Percentiles rank a stretch among this genome's conserved stretches.
These are phyloP conservation scores for Corinectria fuckeliana DNA, from an alignment of 2,329 filamentous ascomycete genomes.

Conservation along the genomic window DNA sequence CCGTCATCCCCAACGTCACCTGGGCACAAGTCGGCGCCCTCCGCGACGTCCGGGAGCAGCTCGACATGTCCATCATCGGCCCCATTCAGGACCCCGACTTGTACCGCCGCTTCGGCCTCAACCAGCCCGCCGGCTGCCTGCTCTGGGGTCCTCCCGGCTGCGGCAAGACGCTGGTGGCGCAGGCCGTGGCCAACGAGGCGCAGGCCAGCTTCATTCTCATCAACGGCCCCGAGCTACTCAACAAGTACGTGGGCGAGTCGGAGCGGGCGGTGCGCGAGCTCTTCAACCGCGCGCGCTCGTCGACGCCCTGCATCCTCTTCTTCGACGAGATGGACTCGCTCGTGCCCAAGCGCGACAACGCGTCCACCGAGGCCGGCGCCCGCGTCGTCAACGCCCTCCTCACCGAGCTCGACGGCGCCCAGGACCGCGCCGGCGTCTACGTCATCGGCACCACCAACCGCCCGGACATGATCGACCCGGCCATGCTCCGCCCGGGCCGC, in stretches of 20 bases:
- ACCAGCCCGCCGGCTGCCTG: conserved; percentile 82
- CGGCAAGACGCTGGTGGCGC: conserved; percentile 94
- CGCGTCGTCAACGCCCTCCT: conserved; percentile 95
- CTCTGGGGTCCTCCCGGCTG: conserved; percentile 98
- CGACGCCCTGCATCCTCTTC: conserved; percentile 92
- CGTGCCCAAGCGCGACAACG: conserved; percentile 81
- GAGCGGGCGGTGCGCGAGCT: conserved; percentile 92
- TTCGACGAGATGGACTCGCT: conserved; percentile 97
- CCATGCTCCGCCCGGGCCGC: conserved; percentile 90
- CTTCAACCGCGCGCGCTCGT: conserved; percentile 85
- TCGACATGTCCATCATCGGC: conserved; percentile 85
- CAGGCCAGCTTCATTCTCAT: conserved; percentile 98
- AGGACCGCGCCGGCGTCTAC: conserved; percentile 83
- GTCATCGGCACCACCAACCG: conserved; percentile 95
- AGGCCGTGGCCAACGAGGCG: conserved; percentile 93
- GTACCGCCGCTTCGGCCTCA: conserved; percentile 79
- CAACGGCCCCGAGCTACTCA: conserved; percentile 93
- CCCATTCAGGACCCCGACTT: conserved; percentile 84
- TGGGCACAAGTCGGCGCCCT: conserved; percentile 94
- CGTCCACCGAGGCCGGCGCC: conserved; percentile 80
- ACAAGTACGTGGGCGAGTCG: conserved; percentile 97
- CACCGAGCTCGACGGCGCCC: conserved; percentile 89
- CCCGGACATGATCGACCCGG: conserved; percentile 94
- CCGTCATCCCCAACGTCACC: conserved; percentile 89
- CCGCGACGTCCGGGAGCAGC: conserved; percentile 76